Conservation (phyloP, 805 yeast species). For the Ogataea kodamae region DNA sequence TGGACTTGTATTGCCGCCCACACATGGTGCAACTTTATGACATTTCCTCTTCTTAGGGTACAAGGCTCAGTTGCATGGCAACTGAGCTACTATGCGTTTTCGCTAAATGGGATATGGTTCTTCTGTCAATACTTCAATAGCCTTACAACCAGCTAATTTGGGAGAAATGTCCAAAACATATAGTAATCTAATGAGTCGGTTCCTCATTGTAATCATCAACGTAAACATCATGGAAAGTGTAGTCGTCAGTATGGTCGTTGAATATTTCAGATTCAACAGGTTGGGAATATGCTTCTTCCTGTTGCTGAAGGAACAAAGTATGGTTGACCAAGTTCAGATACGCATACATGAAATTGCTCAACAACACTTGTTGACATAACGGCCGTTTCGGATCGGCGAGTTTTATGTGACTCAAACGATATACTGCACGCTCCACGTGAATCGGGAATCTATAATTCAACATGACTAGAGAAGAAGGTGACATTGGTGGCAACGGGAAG, state of each 20-base stretch:
- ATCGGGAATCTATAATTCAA: conserved; percentile 84
- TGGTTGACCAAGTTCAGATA: conserved; percentile 93
- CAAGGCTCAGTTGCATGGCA: conserved; percentile 25
- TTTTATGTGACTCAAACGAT: conserved; percentile 86
- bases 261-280: conserved; percentile 8
- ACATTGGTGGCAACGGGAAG: conserved; percentile 79
- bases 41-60: conserved; percentile 48
- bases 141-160: conserved; percentile 9
- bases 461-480: conserved; percentile 74
- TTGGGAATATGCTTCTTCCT: conserved; percentile 34
- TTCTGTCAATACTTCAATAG: conserved; percentile 33
- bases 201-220: conserved; percentile 12
- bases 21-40: conserved; percentile 63
- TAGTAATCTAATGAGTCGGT: conserved; percentile 8
- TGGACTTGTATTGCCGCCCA: conserved; percentile 62
- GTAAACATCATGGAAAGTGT: conserved; percentile 13
- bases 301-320: conserved; percentile 71
- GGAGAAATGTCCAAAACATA: background rate
- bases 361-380: conserved; percentile 82
- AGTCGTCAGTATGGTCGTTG: conserved; percentile 13
- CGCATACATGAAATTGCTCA: conserved; percentile 97
- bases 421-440: conserved; percentile 94
- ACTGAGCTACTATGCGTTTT: conserved; percentile 36
- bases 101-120: conserved; percentile 41
- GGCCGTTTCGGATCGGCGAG: conserved; percentile 92